Base-by-base conservation (phyloP, 441 rosid species). In the Brassica hybrid region DNA sequence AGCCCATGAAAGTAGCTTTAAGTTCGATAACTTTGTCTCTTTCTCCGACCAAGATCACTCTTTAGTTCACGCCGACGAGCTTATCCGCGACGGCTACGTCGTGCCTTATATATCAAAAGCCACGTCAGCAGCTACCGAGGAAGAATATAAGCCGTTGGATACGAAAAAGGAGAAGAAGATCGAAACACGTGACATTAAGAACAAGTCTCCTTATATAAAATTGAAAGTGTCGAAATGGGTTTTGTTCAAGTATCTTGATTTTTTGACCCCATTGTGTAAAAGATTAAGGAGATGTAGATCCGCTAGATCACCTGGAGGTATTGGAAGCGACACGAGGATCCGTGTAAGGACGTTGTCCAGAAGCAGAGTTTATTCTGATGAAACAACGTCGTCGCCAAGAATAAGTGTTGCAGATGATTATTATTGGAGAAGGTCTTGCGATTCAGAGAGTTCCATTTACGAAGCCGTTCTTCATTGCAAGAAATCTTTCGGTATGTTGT, bases 401-500 rank as follows among this genome's bases (percentile, higher is more conserved):
- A 76, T 85, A 65, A 93, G 99, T 73, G 86, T 87, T 2, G 88
- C 89, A 3, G 80, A 63, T 76, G 75, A 81, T 56, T 89, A 73
- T 79, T 80, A 92, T 2, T 88, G 97, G 91, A 83, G 98, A 34
- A 85, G 79, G 72, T 95, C 99, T 17, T 95, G 98, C 57, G 98
- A 93, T 73, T 95, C 99, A 0, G 98, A 95, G 64, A 89, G 92
- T 84, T 93, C 99, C 13, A 95, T 93, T 34, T 86, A 93, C 38
- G 99, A 95, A 69, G 99, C 99, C n/a, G 98, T 95, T 73, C 96
- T 93, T 65, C 98, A 95, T 84, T 95, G 99, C 89, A 95, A 95
- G 78, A 87, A 87, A 88, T 95, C 99, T 62, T 84, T 88, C 8
- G 98, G 98, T 65, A 64, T 41, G 16, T 72, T 45, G 48, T 1